A percentile compares a stretch with the other conserved stretches of the same genome.
Evolutionary conservation across 2,329 filamentous ascomycete species (phyloP).

Genomic region (Botrytis paeoniae): DNA sequence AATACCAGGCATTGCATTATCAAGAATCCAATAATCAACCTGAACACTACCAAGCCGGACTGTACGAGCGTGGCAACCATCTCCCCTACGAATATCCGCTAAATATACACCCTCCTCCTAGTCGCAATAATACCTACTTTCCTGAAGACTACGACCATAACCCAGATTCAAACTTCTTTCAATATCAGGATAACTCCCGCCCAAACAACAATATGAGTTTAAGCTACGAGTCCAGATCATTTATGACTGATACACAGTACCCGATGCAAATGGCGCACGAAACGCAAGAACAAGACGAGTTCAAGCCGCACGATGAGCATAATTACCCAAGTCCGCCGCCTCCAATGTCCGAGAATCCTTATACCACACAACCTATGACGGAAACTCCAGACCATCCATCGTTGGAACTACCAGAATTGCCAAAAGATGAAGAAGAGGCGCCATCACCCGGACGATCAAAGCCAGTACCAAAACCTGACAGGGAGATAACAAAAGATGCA

Average conservation of each 20-base stretch:
- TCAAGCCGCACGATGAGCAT: slow-evolving; percentile 28
- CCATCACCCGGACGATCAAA: slow-evolving; percentile 41
- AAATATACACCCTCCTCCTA: background rate
- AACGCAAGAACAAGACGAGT: slow-evolving; percentile 33
- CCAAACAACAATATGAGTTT: slow-evolving; percentile 29
- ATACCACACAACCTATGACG: slow-evolving; percentile 31
- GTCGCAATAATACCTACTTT: slow-evolving; percentile 5
- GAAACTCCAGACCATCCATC: slow-evolving; percentile 24
- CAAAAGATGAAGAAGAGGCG: slow-evolving; percentile 34
- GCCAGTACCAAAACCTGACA: slow-evolving; percentile 57
- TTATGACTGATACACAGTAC: slow-evolving; percentile 30
- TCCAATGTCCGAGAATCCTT: slow-evolving; percentile 35
- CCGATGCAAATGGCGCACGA: slow-evolving; percentile 35
- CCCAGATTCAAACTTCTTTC: slow-evolving; percentile 4
- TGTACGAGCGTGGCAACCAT: slow-evolving; percentile 17
- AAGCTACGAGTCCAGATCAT: slow-evolving; percentile 33
- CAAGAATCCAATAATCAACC: slow-evolving; percentile 11
- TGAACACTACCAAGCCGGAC: slow-evolving; percentile 10
- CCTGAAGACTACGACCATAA: background rate
- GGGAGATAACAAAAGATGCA: slow-evolving; percentile 57
- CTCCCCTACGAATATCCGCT: background rate
- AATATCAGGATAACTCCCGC: background rate
- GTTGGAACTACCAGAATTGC: slow-evolving; percentile 33
- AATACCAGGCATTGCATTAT: slow-evolving; percentile 3
- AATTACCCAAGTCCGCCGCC: slow-evolving; percentile 37